phyloP scores from a whole-genome alignment of 1,284 basidiomycete species.

The Ustilago xerochloae region DNA sequence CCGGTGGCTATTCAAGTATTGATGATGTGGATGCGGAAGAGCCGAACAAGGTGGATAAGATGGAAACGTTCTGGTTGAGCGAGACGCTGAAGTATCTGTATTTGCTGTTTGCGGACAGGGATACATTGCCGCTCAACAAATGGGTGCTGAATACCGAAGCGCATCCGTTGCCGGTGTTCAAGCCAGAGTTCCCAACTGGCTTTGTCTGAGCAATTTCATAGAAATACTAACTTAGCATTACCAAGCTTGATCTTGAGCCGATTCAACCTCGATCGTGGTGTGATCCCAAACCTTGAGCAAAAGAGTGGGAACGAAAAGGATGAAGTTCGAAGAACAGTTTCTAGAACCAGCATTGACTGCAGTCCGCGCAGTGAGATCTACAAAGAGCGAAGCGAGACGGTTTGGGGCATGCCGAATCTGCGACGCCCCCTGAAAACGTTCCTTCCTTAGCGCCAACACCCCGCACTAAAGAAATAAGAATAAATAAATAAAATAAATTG shows the following conservation, averaged over 20 bases:
- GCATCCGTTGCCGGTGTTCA: constrained; percentile 65
- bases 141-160: constrained; percentile 84
- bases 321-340: too few species aligned
- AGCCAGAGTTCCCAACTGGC: constrained; percentile 51
- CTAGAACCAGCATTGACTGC: too few species aligned
- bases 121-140: constrained; percentile 75
- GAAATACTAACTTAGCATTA: background rate
- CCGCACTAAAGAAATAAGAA: background rate
- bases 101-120: constrained; percentile 83
- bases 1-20: constrained; percentile 86
- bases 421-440: constrained; percentile 38
- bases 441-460: background rate
- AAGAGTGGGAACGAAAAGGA: too few species aligned
- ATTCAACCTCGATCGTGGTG: too few species aligned
- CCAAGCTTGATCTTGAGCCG: too few species aligned
- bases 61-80: constrained; percentile 83
- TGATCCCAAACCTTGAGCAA: too few species aligned
- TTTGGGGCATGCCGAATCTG: too few species aligned
- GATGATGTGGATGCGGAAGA: constrained; percentile 77
- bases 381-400: too few species aligned
- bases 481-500: background rate
- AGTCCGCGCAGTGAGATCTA: too few species aligned
- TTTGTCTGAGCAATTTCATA: constrained; percentile 20
- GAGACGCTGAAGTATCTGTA: constrained; percentile 97
- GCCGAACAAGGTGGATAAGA: constrained; percentile 80